Percentiles rank a stretch among this genome's conserved stretches.
Conservation (phyloP, 2,329 filamentous ascomycete species). For the Cadophora malorum region DNA sequence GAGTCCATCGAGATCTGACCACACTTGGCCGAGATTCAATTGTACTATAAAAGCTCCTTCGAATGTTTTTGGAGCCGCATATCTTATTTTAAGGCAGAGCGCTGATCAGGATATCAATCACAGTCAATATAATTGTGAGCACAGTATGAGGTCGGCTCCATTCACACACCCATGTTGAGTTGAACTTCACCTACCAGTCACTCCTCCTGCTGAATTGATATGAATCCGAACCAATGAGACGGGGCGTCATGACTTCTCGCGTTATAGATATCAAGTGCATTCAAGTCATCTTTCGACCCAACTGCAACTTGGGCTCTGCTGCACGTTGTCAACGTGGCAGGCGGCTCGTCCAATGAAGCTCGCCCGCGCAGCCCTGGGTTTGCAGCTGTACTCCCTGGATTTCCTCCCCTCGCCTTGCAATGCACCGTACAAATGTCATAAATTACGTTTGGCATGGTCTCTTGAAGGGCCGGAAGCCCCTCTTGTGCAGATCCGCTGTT, state of each 20-base stretch:
- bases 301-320: conserved; percentile 1
- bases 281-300: conserved; percentile 13
- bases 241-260: not conserved
- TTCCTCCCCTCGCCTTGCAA: not conserved
- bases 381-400: not conserved
- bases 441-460: not conserved
- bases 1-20: no score
- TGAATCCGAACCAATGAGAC: not conserved
- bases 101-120: not conserved
- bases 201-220: not conserved
- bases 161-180: not conserved
- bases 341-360: conserved; percentile 12
- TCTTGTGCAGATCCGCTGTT: not conserved
- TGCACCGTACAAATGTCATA: not conserved
- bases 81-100: not conserved
- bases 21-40: no score
- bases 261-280: not conserved
- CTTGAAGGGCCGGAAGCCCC: no score
- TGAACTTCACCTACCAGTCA: not conserved
- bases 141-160: not conserved
- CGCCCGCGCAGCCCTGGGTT: conserved; percentile 4
- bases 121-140: not conserved
- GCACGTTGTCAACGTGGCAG: conserved; percentile 17
- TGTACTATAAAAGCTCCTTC: no score
- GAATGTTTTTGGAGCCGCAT: no score